Evolutionary conservation across 768 basidiomycete genomes (phyloP).

Genomic region (Paxillus rubicundulus): DNA sequence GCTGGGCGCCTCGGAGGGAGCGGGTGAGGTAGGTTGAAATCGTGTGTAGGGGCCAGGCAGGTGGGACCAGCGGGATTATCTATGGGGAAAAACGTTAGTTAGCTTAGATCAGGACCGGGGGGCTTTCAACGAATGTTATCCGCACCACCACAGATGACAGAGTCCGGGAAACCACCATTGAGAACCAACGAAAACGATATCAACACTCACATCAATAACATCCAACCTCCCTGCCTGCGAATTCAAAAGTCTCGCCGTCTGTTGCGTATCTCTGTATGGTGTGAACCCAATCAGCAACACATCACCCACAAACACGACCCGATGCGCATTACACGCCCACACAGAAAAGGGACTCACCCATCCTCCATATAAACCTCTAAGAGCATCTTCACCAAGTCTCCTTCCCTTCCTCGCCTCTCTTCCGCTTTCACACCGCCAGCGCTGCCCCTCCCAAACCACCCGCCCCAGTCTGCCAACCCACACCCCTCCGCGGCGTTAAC

Average conservation of each 20-base stretch:
- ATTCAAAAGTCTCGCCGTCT: slow-evolving; percentile 68
- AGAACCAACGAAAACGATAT: neutral
- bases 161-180: neutral
- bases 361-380: slow-evolving; percentile 82
- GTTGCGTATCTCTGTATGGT: slow-evolving; percentile 48
- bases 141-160: too few relatives aligned
- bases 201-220: slow-evolving; percentile 61
- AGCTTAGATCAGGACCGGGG: neutral
- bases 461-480: slow-evolving; percentile 39
- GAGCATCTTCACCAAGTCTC: slow-evolving; percentile 62
- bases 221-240: slow-evolving; percentile 81
- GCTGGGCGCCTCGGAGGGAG: slow-evolving; percentile 73
- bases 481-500: slow-evolving; percentile 53
- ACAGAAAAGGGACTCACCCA: slow-evolving; percentile 47
- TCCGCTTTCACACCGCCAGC: slow-evolving; percentile 40
- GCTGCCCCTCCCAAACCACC: slow-evolving; percentile 47
- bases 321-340: too few relatives aligned
- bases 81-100: slow-evolving; percentile 25
- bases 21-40: slow-evolving; percentile 78
- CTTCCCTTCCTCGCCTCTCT: slow-evolving; percentile 45
- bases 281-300: neutral
- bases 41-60: slow-evolving; percentile 69
- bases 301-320: neutral
- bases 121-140: too few relatives aligned
- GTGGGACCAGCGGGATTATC: slow-evolving; percentile 66